Percentiles rank a stretch among this genome's conserved stretches.
Conservation (phyloP, 805 yeast species). For the Myxozyma melibiosi region DNA sequence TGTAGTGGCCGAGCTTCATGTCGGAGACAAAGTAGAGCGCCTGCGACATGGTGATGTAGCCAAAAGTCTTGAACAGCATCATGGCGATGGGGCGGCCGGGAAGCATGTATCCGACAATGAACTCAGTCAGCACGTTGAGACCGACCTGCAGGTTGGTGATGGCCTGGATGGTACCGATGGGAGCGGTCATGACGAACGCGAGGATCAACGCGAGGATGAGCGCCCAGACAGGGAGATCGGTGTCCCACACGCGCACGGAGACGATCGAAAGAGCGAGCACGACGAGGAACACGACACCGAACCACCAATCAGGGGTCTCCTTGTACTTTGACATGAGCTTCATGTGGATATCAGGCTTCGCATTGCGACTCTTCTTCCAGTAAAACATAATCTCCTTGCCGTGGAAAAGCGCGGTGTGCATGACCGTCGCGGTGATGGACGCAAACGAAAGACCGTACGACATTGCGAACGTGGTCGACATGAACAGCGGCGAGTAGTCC, state of each 20-base stretch:
- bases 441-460: slow-evolving; percentile 51
- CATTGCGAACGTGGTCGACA: slow-evolving; percentile 53
- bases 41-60: slow-evolving; percentile 47
- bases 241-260: slow-evolving; percentile 46
- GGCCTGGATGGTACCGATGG: slow-evolving; percentile 63
- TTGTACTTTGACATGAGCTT: slow-evolving; percentile 57
- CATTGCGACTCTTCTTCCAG: slow-evolving; percentile 59
- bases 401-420: slow-evolving; percentile 57
- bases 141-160: slow-evolving; percentile 63
- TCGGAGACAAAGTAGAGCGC: slow-evolving; percentile 58
- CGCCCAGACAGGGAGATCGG: slow-evolving; percentile 65
- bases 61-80: slow-evolving; percentile 63
- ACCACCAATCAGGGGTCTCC: slow-evolving; percentile 56
- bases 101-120: slow-evolving; percentile 63
- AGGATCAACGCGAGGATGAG: slow-evolving; percentile 54
- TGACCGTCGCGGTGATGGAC: neutral
- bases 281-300: slow-evolving; percentile 46
- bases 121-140: slow-evolving; percentile 62
- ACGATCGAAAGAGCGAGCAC: slow-evolving; percentile 42
- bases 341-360: slow-evolving; percentile 52
- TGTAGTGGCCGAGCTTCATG: slow-evolving; percentile 65
- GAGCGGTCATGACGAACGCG: slow-evolving; percentile 51
- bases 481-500: slow-evolving; percentile 63
- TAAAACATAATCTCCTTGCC: slow-evolving; percentile 65
- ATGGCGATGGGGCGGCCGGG: slow-evolving; percentile 65